Evolutionary conservation across 805 yeast genomes (phyloP).

Genomic region (Candida peoriensis): DNA sequence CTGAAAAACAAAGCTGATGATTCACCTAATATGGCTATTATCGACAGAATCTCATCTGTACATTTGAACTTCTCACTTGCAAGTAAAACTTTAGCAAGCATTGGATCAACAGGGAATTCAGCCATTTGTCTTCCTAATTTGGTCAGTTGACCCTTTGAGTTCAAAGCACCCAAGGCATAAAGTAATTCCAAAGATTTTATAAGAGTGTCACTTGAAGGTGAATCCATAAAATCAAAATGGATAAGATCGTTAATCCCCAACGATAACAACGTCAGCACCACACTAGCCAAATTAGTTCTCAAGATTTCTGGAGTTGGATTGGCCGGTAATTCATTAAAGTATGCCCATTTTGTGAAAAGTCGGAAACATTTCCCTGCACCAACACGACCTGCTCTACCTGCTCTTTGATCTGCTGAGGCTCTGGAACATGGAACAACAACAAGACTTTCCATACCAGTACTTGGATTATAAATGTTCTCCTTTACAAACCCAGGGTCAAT

Average conservation of each 20-base stretch:
- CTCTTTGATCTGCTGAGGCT: constrained; percentile 94
- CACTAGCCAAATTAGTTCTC: constrained; percentile 72
- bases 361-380: constrained; percentile 96
- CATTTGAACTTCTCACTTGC: constrained; percentile 58
- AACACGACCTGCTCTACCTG: constrained; percentile 98
- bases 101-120: constrained; percentile 88
- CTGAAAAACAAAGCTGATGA: constrained; percentile 64
- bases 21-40: constrained; percentile 81
- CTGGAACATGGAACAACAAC: constrained; percentile 84
- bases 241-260: constrained; percentile 81
- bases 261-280: constrained; percentile 70
- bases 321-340: constrained; percentile 65
- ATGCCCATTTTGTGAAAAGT: constrained; percentile 80
- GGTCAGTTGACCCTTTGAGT: constrained; percentile 73
- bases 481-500: constrained; percentile 95
- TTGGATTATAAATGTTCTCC: constrained; percentile 83
- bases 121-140: constrained; percentile 80
- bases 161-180: constrained; percentile 85
- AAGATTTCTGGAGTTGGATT: constrained; percentile 92
- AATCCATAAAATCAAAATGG: constrained; percentile 85
- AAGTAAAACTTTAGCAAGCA: constrained; percentile 72
- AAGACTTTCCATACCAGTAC: constrained; percentile 83
- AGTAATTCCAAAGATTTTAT: constrained; percentile 73
- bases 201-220: constrained; percentile 72
- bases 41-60: constrained; percentile 61